Conservation (phyloP, 2,329 filamentous ascomycete genomes). For the Penicillium sp. region DNA sequence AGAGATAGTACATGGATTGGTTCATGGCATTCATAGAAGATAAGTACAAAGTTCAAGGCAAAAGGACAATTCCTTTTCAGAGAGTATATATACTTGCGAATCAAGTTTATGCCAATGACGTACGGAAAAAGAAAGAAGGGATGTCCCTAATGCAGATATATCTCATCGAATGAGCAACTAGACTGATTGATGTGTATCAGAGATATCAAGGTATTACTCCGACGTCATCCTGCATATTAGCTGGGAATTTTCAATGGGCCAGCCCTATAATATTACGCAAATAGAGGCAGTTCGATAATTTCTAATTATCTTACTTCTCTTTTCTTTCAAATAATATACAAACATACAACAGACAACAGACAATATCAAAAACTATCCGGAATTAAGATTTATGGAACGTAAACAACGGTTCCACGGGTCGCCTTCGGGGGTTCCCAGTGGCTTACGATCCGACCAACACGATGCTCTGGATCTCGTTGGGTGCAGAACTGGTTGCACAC, state of each 20-base stretch:
- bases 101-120: neutral
- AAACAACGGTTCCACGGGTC: conserved; percentile 14
- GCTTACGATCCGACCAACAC: conserved; percentile 3
- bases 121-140: neutral
- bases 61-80: neutral
- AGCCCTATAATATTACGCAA: neutral
- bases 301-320: neutral
- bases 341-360: neutral
- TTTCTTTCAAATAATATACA: too few relatives aligned
- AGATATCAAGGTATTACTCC: neutral
- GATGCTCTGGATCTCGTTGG: conserved; percentile 2
- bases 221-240: conserved; percentile 18
- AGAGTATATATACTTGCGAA: conserved; percentile 1
- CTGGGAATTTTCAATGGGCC: neutral
- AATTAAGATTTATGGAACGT: conserved; percentile 4
- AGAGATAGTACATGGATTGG: neutral
- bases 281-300: neutral
- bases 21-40: neutral
- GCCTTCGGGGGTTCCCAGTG: neutral
- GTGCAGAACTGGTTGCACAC: conserved; percentile 14
- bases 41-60: neutral
- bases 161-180: conserved; percentile 6
- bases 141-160: neutral
- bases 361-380: neutral
- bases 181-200: neutral